Base-by-base conservation (phyloP, 1,139 yeast species). In the Wickerhamomyces sp. region DNA sequence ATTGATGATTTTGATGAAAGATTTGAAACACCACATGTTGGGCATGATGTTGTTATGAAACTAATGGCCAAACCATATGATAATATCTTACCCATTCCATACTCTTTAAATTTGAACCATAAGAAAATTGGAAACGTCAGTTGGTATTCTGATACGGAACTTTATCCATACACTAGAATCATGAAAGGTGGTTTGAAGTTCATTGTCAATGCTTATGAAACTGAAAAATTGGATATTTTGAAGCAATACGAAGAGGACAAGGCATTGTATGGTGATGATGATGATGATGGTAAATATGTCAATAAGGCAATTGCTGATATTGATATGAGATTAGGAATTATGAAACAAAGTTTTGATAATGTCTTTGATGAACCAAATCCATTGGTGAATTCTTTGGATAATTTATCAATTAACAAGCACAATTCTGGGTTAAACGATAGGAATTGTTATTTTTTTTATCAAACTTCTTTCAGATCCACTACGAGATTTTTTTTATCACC, bases 21-120 rank as follows among this genome's bases (percentile, higher is more conserved):
- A 31, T 72, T 74, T 38, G 84, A 75, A 38, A 62, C 66, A 3
- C 95, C 95, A 0, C 68, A 66, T 32, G 64, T 73, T 4, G 79
- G 79, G 7, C 72, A 75, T 26, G 82, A 78, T 22, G 74, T 69
- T 2, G 73, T 73, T 0, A 58, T 91, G 47, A 72, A 79, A 15
- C 66, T 91, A 40, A 85, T 91, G 89, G 68, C 74, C 26, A 69
- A 93, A 40, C 82, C 82, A 0, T 68, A 68, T 32, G 75, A 74
- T 16, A 70, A 74, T 22, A 59, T 79, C 13, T 58, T 83, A 30
- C 76, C 95, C 0, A 66, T 84, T 23, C 95, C 95, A 0, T 62
- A 68, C 37, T 47, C 61, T 21, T 34, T 59, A 21, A 51, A 58
- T 22, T 28, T 59, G 28, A 69, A 45, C 31, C 62, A 62, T 28